Evolutionary conservation across 345 rosid species (phyloP).

Genomic region (Carallia brachiata): DNA sequence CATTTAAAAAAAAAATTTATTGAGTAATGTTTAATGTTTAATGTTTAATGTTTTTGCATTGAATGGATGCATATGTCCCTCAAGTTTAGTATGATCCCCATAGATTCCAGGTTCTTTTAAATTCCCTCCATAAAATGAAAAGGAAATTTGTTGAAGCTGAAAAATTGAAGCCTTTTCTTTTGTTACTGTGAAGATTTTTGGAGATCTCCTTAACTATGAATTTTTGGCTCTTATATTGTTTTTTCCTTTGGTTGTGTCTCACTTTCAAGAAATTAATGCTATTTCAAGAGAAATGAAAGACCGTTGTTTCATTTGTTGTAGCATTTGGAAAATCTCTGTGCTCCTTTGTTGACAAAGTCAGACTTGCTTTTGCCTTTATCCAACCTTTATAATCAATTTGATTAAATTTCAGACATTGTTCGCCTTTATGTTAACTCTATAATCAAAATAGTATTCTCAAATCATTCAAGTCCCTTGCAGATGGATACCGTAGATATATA

Average conservation of each 20-base stretch:
- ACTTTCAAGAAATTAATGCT: not conserved
- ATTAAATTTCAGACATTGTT: not conserved
- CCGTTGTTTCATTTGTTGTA: not conserved
- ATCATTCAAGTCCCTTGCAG: slow-evolving; percentile 20
- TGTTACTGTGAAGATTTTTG: not conserved
- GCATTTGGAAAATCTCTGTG: not conserved
- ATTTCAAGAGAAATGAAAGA: not conserved
- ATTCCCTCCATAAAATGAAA: not conserved
- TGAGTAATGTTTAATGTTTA: no score
- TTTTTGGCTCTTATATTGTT: not conserved
- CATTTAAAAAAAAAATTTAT: no score
- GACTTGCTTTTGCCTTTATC: not conserved
- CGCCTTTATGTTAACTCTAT: not conserved
- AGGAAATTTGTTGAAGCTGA: not conserved
- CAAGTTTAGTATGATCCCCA: not conserved
- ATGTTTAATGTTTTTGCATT: not conserved
- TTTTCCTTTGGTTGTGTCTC: not conserved
- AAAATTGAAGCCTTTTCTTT: not conserved
- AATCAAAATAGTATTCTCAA: not conserved
- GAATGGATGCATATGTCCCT: not conserved
- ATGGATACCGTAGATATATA: slow-evolving; percentile 38
- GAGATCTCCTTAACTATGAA: not conserved
- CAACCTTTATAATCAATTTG: slow-evolving; percentile 2
- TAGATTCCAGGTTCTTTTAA: not conserved
- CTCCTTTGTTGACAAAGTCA: not conserved